Percentiles rank a stretch among this genome's conserved stretches.
Conservation (phyloP, 1,139 yeast species). For the Candida sanyaensis region DNA sequence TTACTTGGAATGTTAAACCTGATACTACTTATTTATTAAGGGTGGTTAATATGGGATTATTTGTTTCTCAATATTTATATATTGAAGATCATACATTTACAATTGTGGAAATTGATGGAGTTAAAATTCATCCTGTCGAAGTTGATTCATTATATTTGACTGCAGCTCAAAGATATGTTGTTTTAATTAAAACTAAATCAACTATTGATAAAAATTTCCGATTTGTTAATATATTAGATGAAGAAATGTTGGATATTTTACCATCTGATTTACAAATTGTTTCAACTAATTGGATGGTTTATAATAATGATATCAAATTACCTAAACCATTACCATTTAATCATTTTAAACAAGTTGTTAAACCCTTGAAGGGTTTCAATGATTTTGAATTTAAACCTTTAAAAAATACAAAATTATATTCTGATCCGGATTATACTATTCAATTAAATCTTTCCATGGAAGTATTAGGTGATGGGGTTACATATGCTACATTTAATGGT, state of each 20-base stretch:
- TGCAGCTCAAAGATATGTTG: constrained; percentile 78
- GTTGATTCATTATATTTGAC: constrained; percentile 65
- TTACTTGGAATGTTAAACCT: constrained; percentile 72
- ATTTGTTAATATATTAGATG: constrained; percentile 76
- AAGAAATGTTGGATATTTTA: constrained; percentile 71
- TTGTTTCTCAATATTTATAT: constrained; percentile 81
- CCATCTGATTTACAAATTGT: constrained; percentile 67
- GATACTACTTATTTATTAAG: constrained; percentile 79
- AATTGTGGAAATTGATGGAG: constrained; percentile 84
- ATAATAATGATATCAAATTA: constrained; percentile 45
- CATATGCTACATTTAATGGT: constrained; percentile 89
- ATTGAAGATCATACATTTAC: constrained; percentile 83
- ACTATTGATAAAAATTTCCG: constrained; percentile 61
- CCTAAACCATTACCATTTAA: constrained; percentile 34
- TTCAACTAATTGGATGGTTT: constrained; percentile 71
- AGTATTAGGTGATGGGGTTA: constrained; percentile 77
- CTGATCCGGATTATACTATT: constrained; percentile 68
- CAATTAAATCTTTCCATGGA: constrained; percentile 73
- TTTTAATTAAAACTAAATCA: constrained; percentile 67
- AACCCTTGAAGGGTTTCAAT: constrained; percentile 53
- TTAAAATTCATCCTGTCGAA: constrained; percentile 64
- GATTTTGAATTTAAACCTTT: constrained; percentile 68
- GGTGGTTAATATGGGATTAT: constrained; percentile 81
- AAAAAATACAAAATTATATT: constrained; percentile 49
- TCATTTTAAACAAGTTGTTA: constrained; percentile 38